Conservation (phyloP, 1,284 basidiomycete species). For the Pyrrhoderma noxium region DNA sequence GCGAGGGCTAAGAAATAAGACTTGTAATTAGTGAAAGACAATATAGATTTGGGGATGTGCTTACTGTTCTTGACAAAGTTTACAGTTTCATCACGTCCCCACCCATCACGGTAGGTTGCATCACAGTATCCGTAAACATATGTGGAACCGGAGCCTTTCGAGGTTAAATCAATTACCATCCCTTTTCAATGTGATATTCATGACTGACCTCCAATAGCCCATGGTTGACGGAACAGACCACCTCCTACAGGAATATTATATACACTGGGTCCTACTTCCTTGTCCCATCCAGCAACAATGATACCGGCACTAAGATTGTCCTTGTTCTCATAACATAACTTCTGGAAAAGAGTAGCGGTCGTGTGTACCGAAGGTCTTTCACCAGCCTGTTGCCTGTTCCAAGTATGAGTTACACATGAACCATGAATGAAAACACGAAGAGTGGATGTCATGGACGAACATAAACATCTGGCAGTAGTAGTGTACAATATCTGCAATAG, state of each 20-base stretch:
- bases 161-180: conserved; percentile 8
- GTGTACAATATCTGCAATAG: conserved; percentile 90
- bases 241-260: conserved; percentile 96
- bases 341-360: conserved; percentile 83
- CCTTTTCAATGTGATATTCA: too few species aligned
- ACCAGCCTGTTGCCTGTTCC: conserved; percentile 57
- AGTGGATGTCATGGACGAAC: conserved; percentile 30
- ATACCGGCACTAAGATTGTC: conserved; percentile 87
- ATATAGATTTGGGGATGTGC: conserved; percentile 25
- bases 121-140: conserved; percentile 99
- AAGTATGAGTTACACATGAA: conserved; percentile 6
- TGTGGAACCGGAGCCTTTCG: conserved; percentile 92
- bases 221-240: conserved; percentile 89
- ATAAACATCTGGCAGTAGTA: conserved; percentile 80
- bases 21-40: neutral
- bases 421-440: neutral
- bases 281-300: conserved; percentile 98
- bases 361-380: conserved; percentile 72
- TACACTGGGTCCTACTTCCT: conserved; percentile 85
- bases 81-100: conserved; percentile 86
- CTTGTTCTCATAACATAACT: conserved; percentile 93
- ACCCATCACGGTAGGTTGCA: conserved; percentile 94
- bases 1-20: conserved; percentile 60
- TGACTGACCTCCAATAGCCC: conserved; percentile 86
- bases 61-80: conserved; percentile 94